Percentiles rank a stretch among this genome's conserved stretches.
Evolutionary conservation across 2,329 filamentous ascomycete species (phyloP).

Genomic region (Fusarium torulosum): DNA sequence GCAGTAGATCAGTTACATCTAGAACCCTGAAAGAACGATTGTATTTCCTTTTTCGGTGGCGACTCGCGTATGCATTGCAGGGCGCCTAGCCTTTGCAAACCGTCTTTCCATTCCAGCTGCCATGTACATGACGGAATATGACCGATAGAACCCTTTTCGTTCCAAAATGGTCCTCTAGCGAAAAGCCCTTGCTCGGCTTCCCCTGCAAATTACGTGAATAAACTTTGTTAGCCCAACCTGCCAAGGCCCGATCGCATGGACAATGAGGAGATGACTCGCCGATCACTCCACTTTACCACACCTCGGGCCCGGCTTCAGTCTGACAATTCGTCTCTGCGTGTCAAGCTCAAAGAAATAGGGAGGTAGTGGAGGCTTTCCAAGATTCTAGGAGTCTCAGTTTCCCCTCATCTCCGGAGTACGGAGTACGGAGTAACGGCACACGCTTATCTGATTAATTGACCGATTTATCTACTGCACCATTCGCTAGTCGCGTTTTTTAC

Average conservation of each 20-base stretch:
- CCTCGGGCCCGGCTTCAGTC: not conserved
- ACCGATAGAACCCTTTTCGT: not conserved
- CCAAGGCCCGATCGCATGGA: conserved; percentile 29
- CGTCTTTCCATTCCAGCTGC: conserved; percentile 23
- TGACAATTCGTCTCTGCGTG: not conserved
- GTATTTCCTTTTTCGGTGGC: conserved; percentile 10
- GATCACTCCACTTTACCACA: conserved; percentile 14
- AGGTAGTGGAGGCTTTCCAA: not conserved
- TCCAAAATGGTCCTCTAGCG: not conserved
- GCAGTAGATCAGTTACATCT: not conserved
- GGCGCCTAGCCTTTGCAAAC: not conserved
- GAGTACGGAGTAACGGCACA: not conserved
- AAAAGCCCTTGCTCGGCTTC: not conserved
- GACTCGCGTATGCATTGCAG: not conserved
- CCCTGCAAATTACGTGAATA: conserved; percentile 8
- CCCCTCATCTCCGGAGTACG: not conserved
- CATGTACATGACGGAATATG: not conserved
- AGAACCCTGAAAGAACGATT: not conserved
- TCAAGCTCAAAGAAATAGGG: not conserved
- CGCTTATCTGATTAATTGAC: conserved; percentile 4
- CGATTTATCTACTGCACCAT: not conserved
- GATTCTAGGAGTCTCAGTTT: not conserved
- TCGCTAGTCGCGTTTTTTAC: not conserved
- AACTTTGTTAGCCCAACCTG: conserved; percentile 16
- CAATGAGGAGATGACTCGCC: conserved; percentile 24